Conservation (phyloP, 192 early-diverging fungal genomes). For the Umbelopsis isabellina region DNA sequence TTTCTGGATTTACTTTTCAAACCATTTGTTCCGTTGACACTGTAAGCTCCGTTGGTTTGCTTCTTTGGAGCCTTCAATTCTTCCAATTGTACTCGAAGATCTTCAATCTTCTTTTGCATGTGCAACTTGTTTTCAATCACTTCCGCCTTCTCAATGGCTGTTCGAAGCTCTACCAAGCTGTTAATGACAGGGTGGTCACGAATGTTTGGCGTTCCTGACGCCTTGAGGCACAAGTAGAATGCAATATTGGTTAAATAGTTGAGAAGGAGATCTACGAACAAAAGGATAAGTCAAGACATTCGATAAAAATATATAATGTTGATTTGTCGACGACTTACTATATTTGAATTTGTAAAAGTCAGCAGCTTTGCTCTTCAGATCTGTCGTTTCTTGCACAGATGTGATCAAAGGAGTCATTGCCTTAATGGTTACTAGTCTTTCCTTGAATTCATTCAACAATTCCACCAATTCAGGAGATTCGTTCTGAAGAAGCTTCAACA, state of each 20-base stretch:
- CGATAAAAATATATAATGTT: background rate
- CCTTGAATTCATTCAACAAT: constrained; percentile 65
- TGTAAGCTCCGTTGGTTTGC: constrained; percentile 7
- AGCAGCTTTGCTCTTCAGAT: constrained; percentile 13
- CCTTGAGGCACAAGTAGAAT: constrained; percentile 81
- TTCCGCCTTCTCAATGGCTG: constrained; percentile 73
- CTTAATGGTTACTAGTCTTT: constrained; percentile 44
- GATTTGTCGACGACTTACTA: constrained; percentile 28
- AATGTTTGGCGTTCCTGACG: constrained; percentile 56
- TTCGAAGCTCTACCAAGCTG: constrained; percentile 72
- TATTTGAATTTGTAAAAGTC: constrained; percentile 39
- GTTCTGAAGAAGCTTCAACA: constrained; percentile 68
- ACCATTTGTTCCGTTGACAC: constrained; percentile 23
- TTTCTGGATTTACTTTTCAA: constrained; percentile 14
- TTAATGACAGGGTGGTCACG: constrained; percentile 86
- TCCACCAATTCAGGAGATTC: constrained; percentile 76
- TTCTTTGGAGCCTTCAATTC: constrained; percentile 25
- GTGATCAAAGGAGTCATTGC: constrained; percentile 33
- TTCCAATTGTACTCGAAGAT: constrained; percentile 21
- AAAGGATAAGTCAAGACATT: background rate
- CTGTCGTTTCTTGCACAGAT: background rate
- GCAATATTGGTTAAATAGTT: constrained; percentile 89
- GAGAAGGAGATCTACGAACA: constrained; percentile 49
- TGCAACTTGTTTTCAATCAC: constrained; percentile 61
- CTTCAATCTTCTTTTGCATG: background rate